Conservation (phyloP, 2,329 filamentous ascomycete species). For the Colletotrichum neosansevieriae region DNA sequence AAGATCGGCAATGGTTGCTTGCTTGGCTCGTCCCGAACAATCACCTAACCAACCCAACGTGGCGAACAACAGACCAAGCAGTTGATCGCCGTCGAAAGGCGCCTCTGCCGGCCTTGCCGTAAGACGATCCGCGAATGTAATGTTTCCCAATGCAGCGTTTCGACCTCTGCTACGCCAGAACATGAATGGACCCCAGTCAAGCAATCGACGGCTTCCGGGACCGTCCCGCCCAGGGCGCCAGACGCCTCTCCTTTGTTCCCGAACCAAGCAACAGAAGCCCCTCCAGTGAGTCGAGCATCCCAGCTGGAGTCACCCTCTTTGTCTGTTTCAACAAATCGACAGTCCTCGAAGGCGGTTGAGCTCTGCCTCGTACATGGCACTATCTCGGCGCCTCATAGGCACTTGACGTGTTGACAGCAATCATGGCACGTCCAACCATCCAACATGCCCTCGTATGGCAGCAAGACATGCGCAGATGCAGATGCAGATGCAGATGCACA, state of each 20-base stretch:
- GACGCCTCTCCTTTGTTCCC: slow-evolving; percentile 24
- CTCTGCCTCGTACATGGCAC: neutral
- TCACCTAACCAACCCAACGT: neutral
- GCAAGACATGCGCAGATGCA: slow-evolving; percentile 15
- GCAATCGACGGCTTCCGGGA: slow-evolving; percentile 15
- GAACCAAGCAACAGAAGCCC: neutral
- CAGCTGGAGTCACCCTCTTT: slow-evolving; percentile 1
- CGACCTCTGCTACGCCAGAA: no score
- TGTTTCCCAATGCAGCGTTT: no score
- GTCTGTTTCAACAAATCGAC: slow-evolving; percentile 12
- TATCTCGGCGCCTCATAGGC: neutral
- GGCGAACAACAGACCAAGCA: slow-evolving; percentile 18
- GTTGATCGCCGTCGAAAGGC: slow-evolving; percentile 8
- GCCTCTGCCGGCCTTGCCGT: slow-evolving; percentile 18
- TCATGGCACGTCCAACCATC: neutral
- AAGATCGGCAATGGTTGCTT: slow-evolving; percentile 20
- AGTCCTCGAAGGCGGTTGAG: neutral
- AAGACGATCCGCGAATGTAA: neutral
- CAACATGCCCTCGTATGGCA: slow-evolving; percentile 1
- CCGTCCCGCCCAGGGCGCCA: slow-evolving; percentile 13
- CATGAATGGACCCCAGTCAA: neutral
- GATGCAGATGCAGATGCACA: neutral
- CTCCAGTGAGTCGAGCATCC: neutral
- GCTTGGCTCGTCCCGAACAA: slow-evolving; percentile 3
- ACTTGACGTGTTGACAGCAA: neutral